Evolutionary conservation across 2,329 filamentous ascomycete species (phyloP).

Genomic region (Lachnellula hyalina): DNA sequence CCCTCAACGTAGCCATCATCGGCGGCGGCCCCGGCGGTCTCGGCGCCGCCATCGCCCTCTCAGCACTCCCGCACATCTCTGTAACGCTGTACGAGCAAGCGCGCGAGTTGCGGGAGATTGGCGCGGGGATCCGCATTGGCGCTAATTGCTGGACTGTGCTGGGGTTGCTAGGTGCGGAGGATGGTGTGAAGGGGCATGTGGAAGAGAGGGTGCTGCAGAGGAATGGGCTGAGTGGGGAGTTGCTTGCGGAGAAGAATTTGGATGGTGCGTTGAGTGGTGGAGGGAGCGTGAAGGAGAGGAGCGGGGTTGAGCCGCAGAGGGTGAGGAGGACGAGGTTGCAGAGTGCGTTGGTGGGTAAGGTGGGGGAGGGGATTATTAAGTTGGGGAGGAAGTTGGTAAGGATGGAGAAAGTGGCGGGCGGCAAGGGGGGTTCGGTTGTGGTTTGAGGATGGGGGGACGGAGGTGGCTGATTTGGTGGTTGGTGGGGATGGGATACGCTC

Average conservation of each 20-base stretch:
- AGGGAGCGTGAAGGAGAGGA: slow-evolving; percentile 31
- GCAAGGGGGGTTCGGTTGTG: slow-evolving; percentile 34
- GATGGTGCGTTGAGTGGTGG: too few species aligned
- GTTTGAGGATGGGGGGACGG: slow-evolving; percentile 43
- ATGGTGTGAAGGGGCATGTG: slow-evolving; percentile 34
- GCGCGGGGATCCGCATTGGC: slow-evolving; percentile 42
- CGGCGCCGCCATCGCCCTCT: slow-evolving; percentile 41
- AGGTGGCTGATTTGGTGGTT: slow-evolving; percentile 40
- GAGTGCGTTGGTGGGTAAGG: slow-evolving; percentile 41
- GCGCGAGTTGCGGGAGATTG: slow-evolving; percentile 40
- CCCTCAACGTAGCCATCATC: slow-evolving; percentile 33
- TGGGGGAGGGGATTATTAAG: slow-evolving; percentile 39
- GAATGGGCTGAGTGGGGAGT: slow-evolving; percentile 31
- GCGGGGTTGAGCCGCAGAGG: slow-evolving; percentile 23
- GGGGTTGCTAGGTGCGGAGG: slow-evolving; percentile 39
- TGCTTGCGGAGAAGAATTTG: slow-evolving; percentile 16
- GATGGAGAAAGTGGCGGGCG: slow-evolving; percentile 14
- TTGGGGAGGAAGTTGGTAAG: slow-evolving; percentile 42
- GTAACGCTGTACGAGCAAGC: slow-evolving; percentile 43
- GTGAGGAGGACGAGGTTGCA: slow-evolving; percentile 37
- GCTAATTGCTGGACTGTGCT: slow-evolving; percentile 44
- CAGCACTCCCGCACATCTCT: slow-evolving; percentile 36
- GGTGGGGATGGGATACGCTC: slow-evolving; percentile 50
- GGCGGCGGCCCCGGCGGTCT: slow-evolving; percentile 32
- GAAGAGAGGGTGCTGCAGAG: slow-evolving; percentile 29